Conservation (phyloP, 306 rosid species). For the Luffa acutangula region DNA sequence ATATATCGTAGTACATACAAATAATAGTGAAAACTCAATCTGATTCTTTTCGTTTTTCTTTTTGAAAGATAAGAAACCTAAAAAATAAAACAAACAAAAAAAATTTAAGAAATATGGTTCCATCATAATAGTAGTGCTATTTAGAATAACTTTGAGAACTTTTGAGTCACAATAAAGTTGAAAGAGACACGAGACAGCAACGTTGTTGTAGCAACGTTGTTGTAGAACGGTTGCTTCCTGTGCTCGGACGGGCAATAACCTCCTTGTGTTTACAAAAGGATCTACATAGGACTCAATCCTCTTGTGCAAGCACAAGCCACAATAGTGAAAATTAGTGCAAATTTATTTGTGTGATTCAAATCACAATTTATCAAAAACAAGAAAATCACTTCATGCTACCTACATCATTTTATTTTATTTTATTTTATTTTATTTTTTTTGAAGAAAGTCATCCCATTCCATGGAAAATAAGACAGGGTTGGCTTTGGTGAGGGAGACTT, state of each 20-base stretch:
- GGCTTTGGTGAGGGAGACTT: background rate
- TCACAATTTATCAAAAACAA: background rate
- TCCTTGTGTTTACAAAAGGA: constrained; percentile 64
- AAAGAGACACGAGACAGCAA: constrained; percentile 1
- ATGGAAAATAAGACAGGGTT: background rate
- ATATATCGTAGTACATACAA: too few species aligned
- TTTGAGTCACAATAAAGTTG: constrained; percentile 34
- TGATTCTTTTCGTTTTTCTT: too few species aligned
- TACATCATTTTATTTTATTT: background rate
- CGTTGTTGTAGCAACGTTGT: constrained; percentile 58
- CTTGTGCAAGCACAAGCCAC: constrained; percentile 30
- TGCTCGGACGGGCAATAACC: constrained; percentile 25
- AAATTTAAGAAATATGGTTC: constrained; percentile 27
- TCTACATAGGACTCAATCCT: constrained; percentile 89
- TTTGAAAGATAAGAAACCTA: too few species aligned
- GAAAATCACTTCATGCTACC: background rate
- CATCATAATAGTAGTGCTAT: constrained; percentile 31
- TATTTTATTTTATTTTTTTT: too few species aligned
- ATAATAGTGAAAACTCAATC: too few species aligned
- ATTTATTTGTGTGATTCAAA: background rate
- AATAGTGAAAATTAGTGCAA: background rate
- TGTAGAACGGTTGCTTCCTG: constrained; percentile 43
- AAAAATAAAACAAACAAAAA: too few species aligned
- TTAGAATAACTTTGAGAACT: constrained; percentile 46
- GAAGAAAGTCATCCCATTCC: constrained; percentile 1